A percentile compares a stretch with the other conserved stretches of the same genome.
These are phyloP conservation scores for Metarhizium sp. DNA, from an alignment of 2,329 filamentous ascomycete genomes.

Conservation along the genomic window DNA sequence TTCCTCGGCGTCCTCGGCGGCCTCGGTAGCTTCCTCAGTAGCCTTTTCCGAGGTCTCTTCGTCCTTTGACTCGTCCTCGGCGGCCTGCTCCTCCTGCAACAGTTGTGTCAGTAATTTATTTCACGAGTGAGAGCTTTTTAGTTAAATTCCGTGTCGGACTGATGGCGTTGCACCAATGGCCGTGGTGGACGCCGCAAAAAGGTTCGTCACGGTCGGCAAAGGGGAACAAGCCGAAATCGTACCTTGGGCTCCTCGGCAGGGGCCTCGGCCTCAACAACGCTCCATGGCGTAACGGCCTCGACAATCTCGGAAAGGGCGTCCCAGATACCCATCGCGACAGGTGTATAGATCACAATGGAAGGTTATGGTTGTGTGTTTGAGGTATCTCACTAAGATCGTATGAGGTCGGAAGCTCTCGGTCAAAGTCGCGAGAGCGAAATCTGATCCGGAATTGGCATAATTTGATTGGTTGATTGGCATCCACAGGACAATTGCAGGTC, in stretches of 20 bases:
- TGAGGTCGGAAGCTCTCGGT: conserved; percentile 32
- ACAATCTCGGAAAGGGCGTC: conserved; percentile 54
- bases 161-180: background rate
- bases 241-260: conserved; percentile 55
- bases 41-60: conserved; percentile 14
- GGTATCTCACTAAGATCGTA: conserved; percentile 22
- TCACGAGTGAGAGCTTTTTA: background rate
- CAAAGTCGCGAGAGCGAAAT: conserved; percentile 29
- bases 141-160: background rate
- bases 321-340: conserved; percentile 56
- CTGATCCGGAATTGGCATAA: conserved; percentile 38
- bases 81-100: conserved; percentile 26
- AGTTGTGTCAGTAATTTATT: background rate
- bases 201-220: background rate
- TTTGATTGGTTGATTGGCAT: conserved; percentile 34
- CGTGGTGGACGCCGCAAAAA: background rate
- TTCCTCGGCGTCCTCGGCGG: conserved; percentile 37
- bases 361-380: conserved; percentile 26
- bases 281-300: conserved; percentile 57
- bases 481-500: background rate
- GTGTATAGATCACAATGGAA: conserved; percentile 29
- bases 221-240: conserved; percentile 14
- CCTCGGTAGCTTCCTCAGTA: conserved; percentile 20
- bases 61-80: conserved; percentile 47
- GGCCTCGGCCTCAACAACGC: conserved; percentile 56